Base-by-base conservation (phyloP, 139 green algal species). In the Microglena sp. region DNA sequence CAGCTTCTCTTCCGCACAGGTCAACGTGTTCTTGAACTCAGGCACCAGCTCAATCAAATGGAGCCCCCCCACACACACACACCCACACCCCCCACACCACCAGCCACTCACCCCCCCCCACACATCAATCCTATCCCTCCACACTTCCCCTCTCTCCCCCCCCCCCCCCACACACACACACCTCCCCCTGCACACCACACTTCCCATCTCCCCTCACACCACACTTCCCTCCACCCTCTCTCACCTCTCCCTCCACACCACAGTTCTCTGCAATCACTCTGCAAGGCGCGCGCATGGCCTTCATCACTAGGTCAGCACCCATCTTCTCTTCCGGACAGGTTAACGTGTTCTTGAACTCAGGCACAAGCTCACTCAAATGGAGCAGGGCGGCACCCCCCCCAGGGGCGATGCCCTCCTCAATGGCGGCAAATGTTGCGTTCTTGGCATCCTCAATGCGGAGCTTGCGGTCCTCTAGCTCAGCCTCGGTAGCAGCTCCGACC, bases 381-480 rank as follows among this genome's bases (percentile, higher is more conserved):
- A 59, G 50, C 50, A 59, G 15, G 28, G 7, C 4, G 54, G 8
- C 15, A 6, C n/a, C 33, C 22, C 83, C 87, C 33, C 83, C 40
- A 50, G 91, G 87, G 35, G 97, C 91, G 61, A 97, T 97, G 76
- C 91, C 91, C 81, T 98, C 92, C 77, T 74, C 68, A 15, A 74
- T 54, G 2, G 93, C 93, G 2, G 94, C 94, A 72, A 99, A 98
- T 8, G 94, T 99, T 30, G 94, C 94, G 74, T 99, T 99, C 86
- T 98, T 99, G 45, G 94, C 94, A 72, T 99, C 94, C 82, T 99
- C 94, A 57, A 99, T 93, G 70, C 94, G 88, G 74, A 99, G 87
- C 87, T 99, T 99, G 53, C 87, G 73, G 82, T 99, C 94, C 75
- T 99, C 94, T 27, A 99, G 81, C 85, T 99, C 94, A 22, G 90